Evolutionary conservation across 148 eudicot genomes (phyloP), one percentile per base, ranked within the genome.

Genomic region (Talinum fruticosum): DNA sequence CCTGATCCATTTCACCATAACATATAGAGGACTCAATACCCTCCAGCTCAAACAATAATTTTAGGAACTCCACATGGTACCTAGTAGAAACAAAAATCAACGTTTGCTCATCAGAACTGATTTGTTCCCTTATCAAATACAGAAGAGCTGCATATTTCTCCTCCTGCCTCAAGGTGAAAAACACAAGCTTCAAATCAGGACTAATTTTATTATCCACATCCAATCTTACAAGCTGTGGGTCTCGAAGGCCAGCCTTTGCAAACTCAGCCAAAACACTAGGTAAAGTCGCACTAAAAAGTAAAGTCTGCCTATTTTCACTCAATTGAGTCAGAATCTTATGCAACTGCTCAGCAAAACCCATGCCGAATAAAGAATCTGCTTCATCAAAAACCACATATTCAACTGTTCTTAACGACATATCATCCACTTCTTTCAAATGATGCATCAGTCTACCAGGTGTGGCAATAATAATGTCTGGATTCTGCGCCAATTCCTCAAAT

Each of bases 381-480:
- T 96, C 99, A 89, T 96, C 99, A 79, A 96, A 96, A 71, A 96
- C 99, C 33, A 93, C 87, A 80, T 91, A 96, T 78, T 96, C 98
- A 73, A 96, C 96, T 0, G 91, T 83, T 16, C 95, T 90, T 80
- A 96, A 85, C 12, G 98, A 89, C 97, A 96, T 87, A 75, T 96
- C 99, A 49, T 91, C 99, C 53, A 96, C 85, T 86, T 96, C 99
- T 32, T 91, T 79, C 71, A 96, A 87, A 88, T 91, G 99, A 75
- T 96, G 99, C 98, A 96, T 91, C 47, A 96, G 90, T 81, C 99
- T 81, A 83, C 99, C 99, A 72, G 98, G 99, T 19, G 99, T 93
- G 33, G 99, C 99, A 73, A 96, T 93, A 29, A 96, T 90, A 69
- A 89, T 76, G 77, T 96, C 99, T 10, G 99, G 99, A 86, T 79